phyloP scores from a whole-genome alignment of 192 early-diverging fungal species.

The Phlyctochytrium planicorne region DNA sequence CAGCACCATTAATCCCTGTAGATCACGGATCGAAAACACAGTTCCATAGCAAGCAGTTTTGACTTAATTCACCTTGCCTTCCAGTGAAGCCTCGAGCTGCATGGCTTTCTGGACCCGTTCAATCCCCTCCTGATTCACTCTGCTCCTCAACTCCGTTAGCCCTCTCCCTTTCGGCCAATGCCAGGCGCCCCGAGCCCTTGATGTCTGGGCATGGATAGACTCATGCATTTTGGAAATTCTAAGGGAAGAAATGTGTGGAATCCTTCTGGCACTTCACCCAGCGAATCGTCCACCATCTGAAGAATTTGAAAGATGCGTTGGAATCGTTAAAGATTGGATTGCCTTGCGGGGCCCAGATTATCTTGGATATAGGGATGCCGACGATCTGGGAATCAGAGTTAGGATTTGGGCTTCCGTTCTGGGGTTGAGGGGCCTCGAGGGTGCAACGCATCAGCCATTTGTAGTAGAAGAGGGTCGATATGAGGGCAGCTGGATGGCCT shows the following conservation, averaged over 20 bases:
- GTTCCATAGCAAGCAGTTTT: not conserved
- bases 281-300: not conserved
- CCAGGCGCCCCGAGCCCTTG: not conserved
- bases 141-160: not conserved
- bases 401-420: not conserved
- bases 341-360: not conserved
- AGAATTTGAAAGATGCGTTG: not conserved
- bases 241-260: not conserved
- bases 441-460: not conserved
- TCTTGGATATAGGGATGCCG: not conserved
- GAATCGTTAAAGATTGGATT: not conserved
- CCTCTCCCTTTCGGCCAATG: not conserved
- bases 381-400: not conserved
- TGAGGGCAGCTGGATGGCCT: constrained; percentile 1
- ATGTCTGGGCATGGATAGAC: not conserved
- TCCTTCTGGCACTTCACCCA: not conserved
- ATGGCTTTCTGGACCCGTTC: not conserved
- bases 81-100: not conserved
- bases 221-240: no score
- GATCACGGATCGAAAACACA: not conserved
- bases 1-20: not conserved
- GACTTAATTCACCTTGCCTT: not conserved
- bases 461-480: not conserved
- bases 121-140: not conserved
- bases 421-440: not conserved